Base-by-base conservation (phyloP, 495 filamentous ascomycete genomes). In the Rostrohypoxylon terebratum region DNA sequence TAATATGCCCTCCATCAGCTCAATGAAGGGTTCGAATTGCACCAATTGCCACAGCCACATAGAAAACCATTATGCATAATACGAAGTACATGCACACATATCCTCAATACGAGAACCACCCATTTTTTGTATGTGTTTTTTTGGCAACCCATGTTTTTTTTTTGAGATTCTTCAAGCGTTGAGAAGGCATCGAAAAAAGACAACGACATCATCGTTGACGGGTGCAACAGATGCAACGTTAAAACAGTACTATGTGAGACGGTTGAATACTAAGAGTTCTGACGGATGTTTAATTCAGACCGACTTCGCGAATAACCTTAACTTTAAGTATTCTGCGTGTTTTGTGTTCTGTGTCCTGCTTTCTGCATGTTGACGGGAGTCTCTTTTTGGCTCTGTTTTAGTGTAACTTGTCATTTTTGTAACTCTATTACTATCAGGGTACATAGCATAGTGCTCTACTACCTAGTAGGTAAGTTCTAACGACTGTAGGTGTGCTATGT, bases 271-370 rank as follows among this genome's bases (percentile, higher is more conserved):
- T 20, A 13, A 0, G 18, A 68, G 7, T 20, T 33, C 48, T 64
- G 69, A 65, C 60, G 59, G 65, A 62, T 73, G 65, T 48, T 44
- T 73, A 69, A 54, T 69, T 58, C 54, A 69, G 60, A 42, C 48
- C 57, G 59, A 42, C 59, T 59, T 59, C 66, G 58, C 48, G 66
- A 74, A 74, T 70, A 74, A 74, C 71, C 71, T 74, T 74, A 74
- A 61, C 59, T n/a, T 25, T 47, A 7, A 7, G 28, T 28, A 28
- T 28, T 28, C 28, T 5, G 28, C 28, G 16, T 65, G 54, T 55
- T n/a, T n/a, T n/a, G n/a, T n/a, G n/a, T n/a, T n/a, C n/a, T n/a
- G n/a, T n/a, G n/a, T n/a, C n/a, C n/a, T n/a, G n/a, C n/a, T n/a
- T n/a, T 42, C 44, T 40, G 28, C 40, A 62, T 69, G 23, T 23